Base-by-base conservation (phyloP, 1,284 basidiomycete species). In the Farysia itapuensis region DNA sequence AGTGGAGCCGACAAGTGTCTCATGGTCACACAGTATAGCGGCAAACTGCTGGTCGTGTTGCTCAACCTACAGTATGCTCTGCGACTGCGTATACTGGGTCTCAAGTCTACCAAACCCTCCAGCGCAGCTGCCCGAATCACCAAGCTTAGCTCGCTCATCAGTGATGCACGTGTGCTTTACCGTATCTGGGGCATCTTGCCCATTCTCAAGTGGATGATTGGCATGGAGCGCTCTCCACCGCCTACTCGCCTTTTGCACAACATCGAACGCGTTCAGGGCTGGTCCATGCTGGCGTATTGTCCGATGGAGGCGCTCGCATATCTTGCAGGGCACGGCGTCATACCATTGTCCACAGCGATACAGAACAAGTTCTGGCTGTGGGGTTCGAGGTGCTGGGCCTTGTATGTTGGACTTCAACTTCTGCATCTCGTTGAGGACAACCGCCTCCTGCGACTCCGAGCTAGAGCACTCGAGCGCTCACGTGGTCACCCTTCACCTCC, bases 151-250 rank as follows among this genome's bases (percentile, higher is more conserved):
- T 40, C 56, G 22, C 54, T 75, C 23, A 50, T 70, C 30, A 58
- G 63, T 40, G 69, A 76, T 43, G 74, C 71, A 4, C 46, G 74
- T 12, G 41, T 64, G 22, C 59, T 76, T 6, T 74, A 53, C 51
- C 56, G 74, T 20, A 76, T 76, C 40, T 74, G 72, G 72, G 71
- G 69, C n/a, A 48, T 75, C n/a, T 46, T 76, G 34, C 70, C 72
- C 26, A 76, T 76, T 40, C 18, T 74, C 39, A 61, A 76, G 51
- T 76, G 73, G 73, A 74, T 76, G 67, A 64, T 73, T 34, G 44
- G 58, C 23, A 33, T 76, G 11, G 74, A 74, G 48, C 43, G 66
- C 19, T 44, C 54, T 1, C 70, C 68, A 18, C 74, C 72, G 15
- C 69, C 69, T 2, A 74, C 69, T 1, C 35, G 63, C 16, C 44